A percentile compares a stretch with the other conserved stretches of the same genome.
phyloP scores from a whole-genome alignment of 805 yeast genomes.

The Saccharomycopsis malanga region DNA sequence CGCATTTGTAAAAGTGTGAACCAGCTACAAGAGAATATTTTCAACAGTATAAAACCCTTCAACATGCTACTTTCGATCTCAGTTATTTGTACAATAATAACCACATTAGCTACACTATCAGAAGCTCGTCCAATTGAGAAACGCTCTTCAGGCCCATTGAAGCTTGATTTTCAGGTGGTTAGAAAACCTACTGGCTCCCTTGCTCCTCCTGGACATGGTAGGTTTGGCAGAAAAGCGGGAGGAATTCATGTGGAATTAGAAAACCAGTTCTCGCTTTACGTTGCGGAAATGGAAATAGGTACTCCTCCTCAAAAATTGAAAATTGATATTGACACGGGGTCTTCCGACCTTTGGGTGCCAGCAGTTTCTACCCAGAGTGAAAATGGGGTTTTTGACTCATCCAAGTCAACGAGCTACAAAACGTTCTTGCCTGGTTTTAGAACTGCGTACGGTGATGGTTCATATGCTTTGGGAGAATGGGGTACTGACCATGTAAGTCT shows the following conservation, averaged over 20 bases:
- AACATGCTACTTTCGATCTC: no score
- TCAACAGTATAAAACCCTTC: no score
- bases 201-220: neutral
- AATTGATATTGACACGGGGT: no score
- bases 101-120: no score
- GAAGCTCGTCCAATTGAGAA: no score
- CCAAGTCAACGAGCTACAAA: conserved; percentile 30
- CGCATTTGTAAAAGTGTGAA: no score
- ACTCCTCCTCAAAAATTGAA: conserved; percentile 36
- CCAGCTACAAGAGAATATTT: no score
- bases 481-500: conserved; percentile 15
- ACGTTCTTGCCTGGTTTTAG: conserved; percentile 30
- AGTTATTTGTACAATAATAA: no score
- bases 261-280: conserved; percentile 39
- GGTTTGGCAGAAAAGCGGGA: neutral
- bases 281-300: conserved; percentile 38
- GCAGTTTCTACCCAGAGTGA: conserved; percentile 20
- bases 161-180: conserved; percentile 10
- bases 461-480: conserved; percentile 46
- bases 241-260: conserved; percentile 24
- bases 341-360: conserved; percentile 43
- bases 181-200: conserved; percentile 3
- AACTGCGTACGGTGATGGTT: conserved; percentile 41
- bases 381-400: conserved; percentile 33
- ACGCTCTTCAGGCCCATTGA: conserved; percentile 11